These are phyloP conservation scores for Lentinus brumalis DNA, from an alignment of 768 basidiomycete genomes.

Conservation along the genomic window DNA sequence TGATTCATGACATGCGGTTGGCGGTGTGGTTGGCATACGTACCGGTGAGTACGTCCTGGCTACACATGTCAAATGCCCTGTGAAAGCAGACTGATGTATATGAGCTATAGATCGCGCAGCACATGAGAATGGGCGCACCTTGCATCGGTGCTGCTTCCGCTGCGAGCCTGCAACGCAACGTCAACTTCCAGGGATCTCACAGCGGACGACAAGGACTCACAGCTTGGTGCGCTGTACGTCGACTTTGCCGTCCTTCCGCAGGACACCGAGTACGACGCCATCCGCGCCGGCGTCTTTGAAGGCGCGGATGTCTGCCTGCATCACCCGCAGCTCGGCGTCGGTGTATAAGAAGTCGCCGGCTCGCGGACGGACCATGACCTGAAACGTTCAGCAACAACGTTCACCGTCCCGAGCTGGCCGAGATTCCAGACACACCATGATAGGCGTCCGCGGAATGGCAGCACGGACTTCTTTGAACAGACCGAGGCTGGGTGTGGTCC, in stretches of 20 bases:
- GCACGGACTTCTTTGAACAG: constrained; percentile 60
- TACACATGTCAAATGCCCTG: constrained; percentile 73
- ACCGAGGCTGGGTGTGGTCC: constrained; percentile 81
- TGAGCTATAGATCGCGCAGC: not conserved
- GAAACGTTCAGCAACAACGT: not conserved
- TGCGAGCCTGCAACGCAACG: constrained; percentile 44
- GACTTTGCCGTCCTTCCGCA: constrained; percentile 57
- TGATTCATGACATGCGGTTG: too few relatives aligned
- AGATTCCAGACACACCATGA: constrained; percentile 55
- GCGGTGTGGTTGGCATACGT: constrained; percentile 1
- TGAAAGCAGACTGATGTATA: constrained; percentile 69
- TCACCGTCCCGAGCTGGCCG: not conserved
- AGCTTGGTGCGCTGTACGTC: constrained; percentile 59
- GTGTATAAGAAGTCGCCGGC: constrained; percentile 80
- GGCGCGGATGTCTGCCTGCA: constrained; percentile 68
- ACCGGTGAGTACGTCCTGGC: constrained; percentile 56
- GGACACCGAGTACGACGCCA: constrained; percentile 68
- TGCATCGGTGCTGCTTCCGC: constrained; percentile 61
- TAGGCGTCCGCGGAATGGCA: constrained; percentile 49
- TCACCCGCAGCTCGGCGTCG: constrained; percentile 63
- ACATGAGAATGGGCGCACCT: constrained; percentile 41
- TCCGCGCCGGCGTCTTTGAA: constrained; percentile 60
- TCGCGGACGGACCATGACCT: constrained; percentile 84
- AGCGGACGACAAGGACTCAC: constrained; percentile 36
- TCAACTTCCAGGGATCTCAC: not conserved